Conservation (phyloP, 179 eudicot species). For the Carnegiea gigantea region DNA sequence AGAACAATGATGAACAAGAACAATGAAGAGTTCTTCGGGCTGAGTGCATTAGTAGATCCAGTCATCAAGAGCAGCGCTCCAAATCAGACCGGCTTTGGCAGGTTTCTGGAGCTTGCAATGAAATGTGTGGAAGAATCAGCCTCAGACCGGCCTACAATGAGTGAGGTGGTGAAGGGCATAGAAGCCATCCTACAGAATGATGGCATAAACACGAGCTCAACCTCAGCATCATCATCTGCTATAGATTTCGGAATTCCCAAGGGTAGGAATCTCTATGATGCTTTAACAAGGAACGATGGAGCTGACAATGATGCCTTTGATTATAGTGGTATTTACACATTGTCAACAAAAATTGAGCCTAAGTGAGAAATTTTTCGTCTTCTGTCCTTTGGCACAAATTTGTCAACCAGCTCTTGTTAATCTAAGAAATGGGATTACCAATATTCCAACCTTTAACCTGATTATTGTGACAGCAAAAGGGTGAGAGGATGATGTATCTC, state of each 20-base stretch:
- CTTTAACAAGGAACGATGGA: constrained; percentile 9
- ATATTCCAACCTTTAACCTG: neutral
- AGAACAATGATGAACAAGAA: constrained; percentile 43
- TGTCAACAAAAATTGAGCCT: constrained; percentile 6
- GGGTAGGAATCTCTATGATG: constrained; percentile 42
- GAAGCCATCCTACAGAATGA: constrained; percentile 64
- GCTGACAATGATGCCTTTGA: constrained; percentile 10
- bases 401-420: neutral
- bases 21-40: constrained; percentile 49
- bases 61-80: constrained; percentile 30
- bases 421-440: neutral
- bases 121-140: constrained; percentile 81
- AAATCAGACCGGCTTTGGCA: constrained; percentile 45
- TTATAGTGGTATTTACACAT: constrained; percentile 11
- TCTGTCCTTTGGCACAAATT: neutral
- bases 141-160: constrained; percentile 77
- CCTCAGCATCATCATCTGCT: constrained; percentile 68
- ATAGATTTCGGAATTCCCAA: constrained; percentile 59
- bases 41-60: constrained; percentile 65
- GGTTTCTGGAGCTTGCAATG: constrained; percentile 67
- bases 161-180: constrained; percentile 66
- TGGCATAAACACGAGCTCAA: constrained; percentile 62
- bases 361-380: neutral
- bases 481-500: neutral
- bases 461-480: neutral